These are phyloP conservation scores for Limonium bicolor DNA, from an alignment of 148 eudicot species.

Conservation along the genomic window DNA sequence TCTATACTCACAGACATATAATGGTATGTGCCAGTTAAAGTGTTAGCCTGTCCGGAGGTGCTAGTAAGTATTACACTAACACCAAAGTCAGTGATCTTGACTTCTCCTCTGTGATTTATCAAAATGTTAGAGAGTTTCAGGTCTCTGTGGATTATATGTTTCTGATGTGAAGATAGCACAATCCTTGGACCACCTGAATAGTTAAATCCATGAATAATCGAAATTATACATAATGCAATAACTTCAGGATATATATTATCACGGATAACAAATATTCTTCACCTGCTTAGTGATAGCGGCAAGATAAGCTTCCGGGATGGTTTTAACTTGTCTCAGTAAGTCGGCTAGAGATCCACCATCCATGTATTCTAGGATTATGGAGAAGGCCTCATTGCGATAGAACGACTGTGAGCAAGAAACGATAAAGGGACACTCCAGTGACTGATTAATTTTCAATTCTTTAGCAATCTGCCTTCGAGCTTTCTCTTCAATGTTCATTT, in stretches of 20 bases:
- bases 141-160: slow-evolving; percentile 92
- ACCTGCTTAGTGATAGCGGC: slow-evolving; percentile 97
- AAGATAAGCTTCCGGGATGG: slow-evolving; percentile 82
- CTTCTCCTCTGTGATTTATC: slow-evolving; percentile 91
- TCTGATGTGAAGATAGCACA: slow-evolving; percentile 92
- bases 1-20: slow-evolving; percentile 94
- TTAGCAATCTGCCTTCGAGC: slow-evolving; percentile 69
- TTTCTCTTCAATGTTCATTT: slow-evolving; percentile 83
- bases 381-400: slow-evolving; percentile 82
- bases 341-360: slow-evolving; percentile 97
- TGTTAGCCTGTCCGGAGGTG: slow-evolving; percentile 88
- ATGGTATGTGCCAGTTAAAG: slow-evolving; percentile 79
- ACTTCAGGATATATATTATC: neutral
- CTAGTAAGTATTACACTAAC: slow-evolving; percentile 87
- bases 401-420: slow-evolving; percentile 90
- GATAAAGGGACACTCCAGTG: slow-evolving; percentile 69
- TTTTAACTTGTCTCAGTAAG: slow-evolving; percentile 54
- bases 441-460: slow-evolving; percentile 91
- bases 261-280: neutral
- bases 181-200: slow-evolving; percentile 79
- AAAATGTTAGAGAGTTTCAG: slow-evolving; percentile 92
- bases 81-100: slow-evolving; percentile 98
- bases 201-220: slow-evolving; percentile 1
- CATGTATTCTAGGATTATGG: slow-evolving; percentile 96
- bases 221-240: neutral